Evolutionary conservation across 768 basidiomycete genomes (phyloP).

Genomic region (Gloeophyllum trabeum): DNA sequence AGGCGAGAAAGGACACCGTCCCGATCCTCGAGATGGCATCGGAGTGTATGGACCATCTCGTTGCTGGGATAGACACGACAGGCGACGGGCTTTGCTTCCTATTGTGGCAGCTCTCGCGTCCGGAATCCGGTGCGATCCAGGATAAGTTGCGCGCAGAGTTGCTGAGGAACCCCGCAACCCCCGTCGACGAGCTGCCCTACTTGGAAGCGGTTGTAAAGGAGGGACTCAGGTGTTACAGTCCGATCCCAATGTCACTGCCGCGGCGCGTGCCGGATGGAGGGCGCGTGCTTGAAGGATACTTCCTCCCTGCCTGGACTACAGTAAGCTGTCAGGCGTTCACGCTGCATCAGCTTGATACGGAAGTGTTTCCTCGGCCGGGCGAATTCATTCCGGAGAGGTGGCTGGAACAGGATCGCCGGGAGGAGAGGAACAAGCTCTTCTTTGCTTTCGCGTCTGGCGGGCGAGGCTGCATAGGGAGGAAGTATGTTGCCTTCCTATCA

Average conservation of each 20-base stretch:
- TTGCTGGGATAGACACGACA: conserved; percentile 12
- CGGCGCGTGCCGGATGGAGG: not conserved
- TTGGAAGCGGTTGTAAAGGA: conserved; percentile 5
- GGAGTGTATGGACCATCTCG: conserved; percentile 13
- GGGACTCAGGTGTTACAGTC: not conserved
- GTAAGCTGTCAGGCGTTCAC: not conserved
- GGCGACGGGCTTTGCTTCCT: conserved; percentile 15
- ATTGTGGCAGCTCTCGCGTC: conserved; percentile 12
- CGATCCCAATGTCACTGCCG: not conserved
- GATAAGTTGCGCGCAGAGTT: conserved; percentile 10
- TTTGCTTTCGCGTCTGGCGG: conserved; percentile 11
- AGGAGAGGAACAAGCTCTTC: not conserved
- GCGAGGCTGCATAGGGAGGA: conserved; percentile 13
- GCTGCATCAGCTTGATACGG: not conserved
- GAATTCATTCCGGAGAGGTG: not conserved
- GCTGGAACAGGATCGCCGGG: not conserved
- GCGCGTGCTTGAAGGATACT: not conserved
- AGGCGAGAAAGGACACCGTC: conserved; percentile 1
- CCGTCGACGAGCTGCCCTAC: conserved; percentile 1
- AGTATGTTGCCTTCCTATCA: conserved; percentile 6
- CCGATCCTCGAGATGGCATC: conserved; percentile 5
- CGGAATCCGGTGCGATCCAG: conserved; percentile 6
- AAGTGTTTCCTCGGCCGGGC: not conserved
- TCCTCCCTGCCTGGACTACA: not conserved
- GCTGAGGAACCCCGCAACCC: conserved; percentile 2